Base-by-base conservation (phyloP, 257 asterid species). In the Nicotiana tabacum region DNA sequence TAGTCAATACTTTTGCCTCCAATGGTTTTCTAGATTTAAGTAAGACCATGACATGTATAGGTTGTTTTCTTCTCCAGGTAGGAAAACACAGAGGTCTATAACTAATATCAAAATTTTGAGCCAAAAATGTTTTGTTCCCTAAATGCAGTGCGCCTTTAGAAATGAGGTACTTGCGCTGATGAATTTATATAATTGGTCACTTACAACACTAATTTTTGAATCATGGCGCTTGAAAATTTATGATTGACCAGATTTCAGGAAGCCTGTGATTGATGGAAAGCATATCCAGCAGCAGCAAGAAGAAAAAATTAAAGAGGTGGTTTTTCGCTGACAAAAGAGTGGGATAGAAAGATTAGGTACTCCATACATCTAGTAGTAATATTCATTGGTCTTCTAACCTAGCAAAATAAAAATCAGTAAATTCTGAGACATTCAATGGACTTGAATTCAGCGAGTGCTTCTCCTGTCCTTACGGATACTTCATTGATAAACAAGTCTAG, bases 391-490 rank as follows among this genome's bases (percentile, higher is more conserved):
- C 39, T 16, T 12, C 18, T 39, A 21, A 32, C 37, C 13, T 30
- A 32, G 10, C 2, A 9, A 32, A 67, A 30, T 15, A 67, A 29
- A 9, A 68, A 39, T 16, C 65, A 43, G 48, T 29, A 84, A 81
- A 82, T 80, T 55, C 37, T 77, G 69, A 65, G 78, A 77, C 81
- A 72, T 72, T 9, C 48, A 53, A 90, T 90, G 90, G 91, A 89
- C 58, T 29, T 93, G 85, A 88, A 90, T 78, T 88, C 94, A 6
- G 39, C 91, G 81, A 88, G 92, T 37, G 89, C 88, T 82, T 90
- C 94, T 64, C 90, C 94, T 15, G 86, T 92, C 85, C 91, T 93
- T 62, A 78, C 93, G 9, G 97, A 93, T 76, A 90, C 93, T 82
- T 53, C 90, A 66, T 90, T 90, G 2, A 57, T 91, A 32, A 91